phyloP scores from a whole-genome alignment of 495 filamentous ascomycete species.

The Tricharina praecox region DNA sequence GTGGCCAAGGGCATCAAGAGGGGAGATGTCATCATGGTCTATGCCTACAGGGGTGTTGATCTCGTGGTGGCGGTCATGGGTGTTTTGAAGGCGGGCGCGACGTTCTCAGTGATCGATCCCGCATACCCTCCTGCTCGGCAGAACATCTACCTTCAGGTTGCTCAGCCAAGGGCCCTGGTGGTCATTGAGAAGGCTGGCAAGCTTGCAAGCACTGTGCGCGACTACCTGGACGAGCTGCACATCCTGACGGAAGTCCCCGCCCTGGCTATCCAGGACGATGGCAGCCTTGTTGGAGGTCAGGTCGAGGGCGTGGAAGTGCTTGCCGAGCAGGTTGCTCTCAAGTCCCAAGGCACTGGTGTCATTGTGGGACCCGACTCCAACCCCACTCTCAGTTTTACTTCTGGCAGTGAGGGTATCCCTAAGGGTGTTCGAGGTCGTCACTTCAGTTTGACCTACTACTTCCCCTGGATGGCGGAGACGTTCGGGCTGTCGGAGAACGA shows the following conservation, averaged over 20 bases:
- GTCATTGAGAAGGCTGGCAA: slow-evolving; percentile 62
- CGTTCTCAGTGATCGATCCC: slow-evolving; percentile 73
- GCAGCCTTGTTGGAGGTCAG: slow-evolving; percentile 52
- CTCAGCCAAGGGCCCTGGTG: slow-evolving; percentile 61
- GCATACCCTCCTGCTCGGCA: slow-evolving; percentile 77
- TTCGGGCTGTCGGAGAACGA: slow-evolving; percentile 61
- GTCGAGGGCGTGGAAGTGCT: slow-evolving; percentile 52
- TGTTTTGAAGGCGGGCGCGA: slow-evolving; percentile 47
- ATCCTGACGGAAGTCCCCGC: slow-evolving; percentile 64
- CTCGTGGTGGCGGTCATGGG: slow-evolving; percentile 51
- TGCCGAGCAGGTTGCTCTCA: slow-evolving; percentile 34
- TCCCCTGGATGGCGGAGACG: slow-evolving; percentile 76
- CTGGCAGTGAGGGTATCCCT: slow-evolving; percentile 65
- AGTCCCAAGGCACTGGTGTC: slow-evolving; percentile 46
- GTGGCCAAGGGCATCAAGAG: slow-evolving; percentile 52
- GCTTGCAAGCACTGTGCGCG: slow-evolving; percentile 47
- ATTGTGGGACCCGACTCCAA: slow-evolving; percentile 79
- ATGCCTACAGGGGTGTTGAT: slow-evolving; percentile 63
- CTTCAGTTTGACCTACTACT: slow-evolving; percentile 74
- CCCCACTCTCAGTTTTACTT: slow-evolving; percentile 72
- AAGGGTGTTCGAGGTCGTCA: slow-evolving; percentile 84
- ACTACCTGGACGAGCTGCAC: slow-evolving; percentile 56
- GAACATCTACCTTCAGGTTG: slow-evolving; percentile 79
- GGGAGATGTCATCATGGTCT: slow-evolving; percentile 90
- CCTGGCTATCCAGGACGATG: slow-evolving; percentile 55